Evolutionary conservation across 441 rosid species (phyloP).

Genomic region (Francoa sonchifolia): DNA sequence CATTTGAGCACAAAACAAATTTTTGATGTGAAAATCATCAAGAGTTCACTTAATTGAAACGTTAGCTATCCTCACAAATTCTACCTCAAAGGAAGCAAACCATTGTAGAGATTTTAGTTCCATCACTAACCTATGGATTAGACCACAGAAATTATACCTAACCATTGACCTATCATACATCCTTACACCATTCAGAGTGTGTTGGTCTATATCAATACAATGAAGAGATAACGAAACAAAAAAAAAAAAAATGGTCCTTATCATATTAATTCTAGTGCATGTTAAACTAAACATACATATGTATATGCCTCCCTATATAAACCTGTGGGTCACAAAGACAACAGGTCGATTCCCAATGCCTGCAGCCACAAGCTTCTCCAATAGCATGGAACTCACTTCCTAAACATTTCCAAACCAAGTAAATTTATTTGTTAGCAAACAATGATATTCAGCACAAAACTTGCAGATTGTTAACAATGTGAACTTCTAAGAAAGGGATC

Average conservation of each 20-base stretch:
- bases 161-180: too few species aligned
- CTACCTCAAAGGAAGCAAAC: not conserved
- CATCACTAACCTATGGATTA: not conserved
- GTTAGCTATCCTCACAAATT: not conserved
- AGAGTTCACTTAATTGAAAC: not conserved
- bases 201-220: too few species aligned
- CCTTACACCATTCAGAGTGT: too few species aligned
- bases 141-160: too few species aligned
- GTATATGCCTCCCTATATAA: slow-evolving; percentile 2
- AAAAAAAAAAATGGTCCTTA: too few species aligned
- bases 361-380: slow-evolving; percentile 73
- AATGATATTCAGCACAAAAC: too few species aligned
- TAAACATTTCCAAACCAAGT: slow-evolving; percentile 28
- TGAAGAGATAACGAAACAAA: too few species aligned
- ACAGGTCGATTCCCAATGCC: slow-evolving; percentile 95
- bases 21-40: not conserved
- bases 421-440: too few species aligned
- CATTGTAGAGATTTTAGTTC: not conserved
- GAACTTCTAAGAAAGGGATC: too few species aligned
- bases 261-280: too few species aligned
- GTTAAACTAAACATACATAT: not conserved
- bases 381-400: slow-evolving; percentile 84
- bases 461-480: too few species aligned
- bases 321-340: slow-evolving; percentile 98
- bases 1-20: not conserved